Base-by-base conservation (phyloP, 176 grass and related monocot species). In the Bolboschoenus planiculmis region DNA sequence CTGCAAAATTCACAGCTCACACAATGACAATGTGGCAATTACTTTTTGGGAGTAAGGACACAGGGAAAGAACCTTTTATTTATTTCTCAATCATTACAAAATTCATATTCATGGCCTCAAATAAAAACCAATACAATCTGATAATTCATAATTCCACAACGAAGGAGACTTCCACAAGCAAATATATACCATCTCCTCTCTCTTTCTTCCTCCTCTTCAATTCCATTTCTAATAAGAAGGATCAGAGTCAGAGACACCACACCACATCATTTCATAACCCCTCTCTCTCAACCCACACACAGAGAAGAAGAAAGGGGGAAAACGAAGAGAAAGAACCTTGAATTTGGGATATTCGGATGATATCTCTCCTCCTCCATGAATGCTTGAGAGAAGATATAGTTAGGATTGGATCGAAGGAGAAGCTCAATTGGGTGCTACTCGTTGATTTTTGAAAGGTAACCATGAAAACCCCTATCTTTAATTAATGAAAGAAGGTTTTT, bases 101-200 rank as follows among this genome's bases (percentile, higher is more conserved):
- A 30, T 11, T 35, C 2, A 43, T 26, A 46, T 67, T 66, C 63
- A 44, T 43, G 67, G 39, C 21, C 67, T 72, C 67, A 44, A 13
- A 46, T 27, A n/a, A 72, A 43, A 72, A n/a, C n/a, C 37, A n/a
- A 46, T 44, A 42, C 36, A 9, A 72, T 46, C 31, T 20, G 16
- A 37, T 66, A n/a, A n/a, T 65, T 48, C n/a, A 8, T 58, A n/a
- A 27, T 60, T 4, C 58, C 40, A 5, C 10, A 20, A 44, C 68
- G 4, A 27, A 26, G 68, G 68, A 26, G 43, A 73, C 71, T 76
- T 76, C 26, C 71, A 51, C 46, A 76, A 70, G 65, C 37, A 76
- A 76, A 51, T 46, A 73, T 73, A 26, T 47, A 64, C 34, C 18
- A n/a, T n/a, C n/a, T n/a, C n/a, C 8, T 10, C 0, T 30, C 24